These are phyloP conservation scores for Capsicum rhomboideum DNA, from an alignment of 257 asterid species.

Conservation along the genomic window DNA sequence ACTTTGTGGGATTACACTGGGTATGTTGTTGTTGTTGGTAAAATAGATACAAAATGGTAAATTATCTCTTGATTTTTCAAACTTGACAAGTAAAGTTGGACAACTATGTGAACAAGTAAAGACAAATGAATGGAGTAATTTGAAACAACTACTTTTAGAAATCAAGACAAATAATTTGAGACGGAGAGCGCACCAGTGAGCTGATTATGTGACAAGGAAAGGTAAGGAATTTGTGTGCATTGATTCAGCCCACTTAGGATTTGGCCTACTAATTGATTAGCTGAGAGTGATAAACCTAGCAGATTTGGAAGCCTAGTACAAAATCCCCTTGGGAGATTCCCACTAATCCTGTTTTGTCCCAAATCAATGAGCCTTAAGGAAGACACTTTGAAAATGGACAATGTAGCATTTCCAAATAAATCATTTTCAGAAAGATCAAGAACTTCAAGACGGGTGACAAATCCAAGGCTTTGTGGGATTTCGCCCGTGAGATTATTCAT, in stretches of 20 bases:
- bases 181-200: not conserved
- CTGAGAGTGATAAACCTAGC: not conserved
- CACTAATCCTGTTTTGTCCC: not conserved
- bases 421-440: constrained; percentile 1
- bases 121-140: too few species aligned
- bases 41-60: too few species aligned
- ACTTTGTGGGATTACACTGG: too few species aligned
- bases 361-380: not conserved
- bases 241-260: not conserved
- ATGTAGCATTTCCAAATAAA: constrained; percentile 1
- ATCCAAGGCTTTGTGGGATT: constrained; percentile 5
- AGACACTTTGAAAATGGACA: constrained; percentile 5
- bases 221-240: not conserved
- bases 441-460: constrained; percentile 4
- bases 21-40: too few species aligned
- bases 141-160: not conserved
- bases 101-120: too few species aligned
- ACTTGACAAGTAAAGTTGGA: too few species aligned
- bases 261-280: not conserved
- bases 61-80: too few species aligned
- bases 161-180: too few species aligned
- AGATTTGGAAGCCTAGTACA: not conserved
- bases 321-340: not conserved
- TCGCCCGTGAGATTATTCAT: constrained; percentile 1
- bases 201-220: not conserved